Percentiles rank a stretch among this genome's conserved stretches.
Evolutionary conservation across 2,329 filamentous ascomycete genomes (phyloP).

Genomic region (Zelopaecilomyces penicillatus): DNA sequence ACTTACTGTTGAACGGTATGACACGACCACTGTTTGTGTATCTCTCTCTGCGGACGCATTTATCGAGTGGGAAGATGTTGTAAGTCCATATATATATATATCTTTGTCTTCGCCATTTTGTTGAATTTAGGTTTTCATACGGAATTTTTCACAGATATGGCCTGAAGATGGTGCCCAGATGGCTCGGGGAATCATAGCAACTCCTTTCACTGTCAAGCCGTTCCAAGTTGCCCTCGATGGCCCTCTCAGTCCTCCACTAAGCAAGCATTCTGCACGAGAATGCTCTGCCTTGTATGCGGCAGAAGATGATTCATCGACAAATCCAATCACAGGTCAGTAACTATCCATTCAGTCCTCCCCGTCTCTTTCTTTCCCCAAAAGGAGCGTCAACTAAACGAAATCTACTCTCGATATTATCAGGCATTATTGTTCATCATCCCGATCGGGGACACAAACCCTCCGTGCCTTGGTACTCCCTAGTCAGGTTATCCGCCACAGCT

Average conservation of each 20-base stretch:
- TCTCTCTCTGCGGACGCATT: constrained; percentile 45
- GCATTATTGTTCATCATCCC: constrained; percentile 36
- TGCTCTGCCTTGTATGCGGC: constrained; percentile 40
- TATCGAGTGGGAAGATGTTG: constrained; percentile 46
- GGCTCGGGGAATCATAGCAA: constrained; percentile 46
- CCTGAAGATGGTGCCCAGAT: constrained; percentile 26
- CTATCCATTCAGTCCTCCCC: background rate
- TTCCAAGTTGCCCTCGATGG: constrained; percentile 41
- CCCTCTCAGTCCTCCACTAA: constrained; percentile 11
- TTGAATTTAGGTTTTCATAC: background rate
- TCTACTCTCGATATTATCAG: constrained; percentile 18
- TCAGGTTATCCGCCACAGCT: constrained; percentile 44
- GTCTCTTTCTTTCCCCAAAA: background rate
- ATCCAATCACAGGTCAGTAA: constrained; percentile 16
- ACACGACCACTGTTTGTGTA: constrained; percentile 41
- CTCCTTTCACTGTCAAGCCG: constrained; percentile 39
- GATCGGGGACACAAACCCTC: constrained; percentile 15
- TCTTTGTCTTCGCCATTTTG: background rate
- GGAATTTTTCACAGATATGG: constrained; percentile 31
- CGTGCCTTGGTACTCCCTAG: constrained; percentile 41
- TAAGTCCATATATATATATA: constrained; percentile 19
- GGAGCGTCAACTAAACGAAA: background rate
- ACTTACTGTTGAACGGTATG: constrained; percentile 30
- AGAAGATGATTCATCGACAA: constrained; percentile 24
- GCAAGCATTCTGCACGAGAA: constrained; percentile 31